Base-by-base conservation (phyloP, 2,329 filamentous ascomycete species). In the Penicillium crustosum region DNA sequence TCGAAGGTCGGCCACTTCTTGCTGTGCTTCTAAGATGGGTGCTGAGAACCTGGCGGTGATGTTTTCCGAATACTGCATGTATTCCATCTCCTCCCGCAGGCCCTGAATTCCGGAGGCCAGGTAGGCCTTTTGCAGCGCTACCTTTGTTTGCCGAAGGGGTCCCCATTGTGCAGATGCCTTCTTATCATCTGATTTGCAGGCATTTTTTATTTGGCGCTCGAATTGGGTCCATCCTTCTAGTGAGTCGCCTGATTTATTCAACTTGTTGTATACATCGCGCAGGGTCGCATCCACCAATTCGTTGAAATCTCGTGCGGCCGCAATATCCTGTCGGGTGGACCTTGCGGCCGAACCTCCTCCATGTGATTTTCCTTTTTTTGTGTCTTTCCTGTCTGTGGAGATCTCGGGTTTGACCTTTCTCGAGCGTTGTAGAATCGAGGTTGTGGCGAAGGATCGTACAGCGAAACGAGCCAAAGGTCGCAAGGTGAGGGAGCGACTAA, bases 1-100 rank as follows among this genome's bases (percentile, higher is more conserved):
- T n/a, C 92, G 85, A 64, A 96, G 78, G 75, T 97, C 91, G n/a
- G 91, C 85, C 15, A 95, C 76, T 21, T 81, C 81, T 65, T 80
- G 78, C 66, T 93, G 89, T 31, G 83, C 82, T 44, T 81, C 76
- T 31, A 84, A 76, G 49, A 88, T 77, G 4, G 78, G 79, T 21
- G 78, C 75, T 1, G 86, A 83, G 69, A 89, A 86, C 27, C 78
- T 79, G 2, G 79, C 71, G 13, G 83, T 82, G 57, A 86, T 78
- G 21, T 89, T 76, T 62, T 87, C 86, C 38, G 83, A 85, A 66
- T 88, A 86, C 70, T 94, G 91, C 33, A 84, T 78, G 67, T 88
- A 89, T 58, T 82, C 82, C 38, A 96, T 62, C 66, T 89, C 84
- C n/a, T 74, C 73, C 8, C 68, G 68, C 29, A 91, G 73, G 2